Conservation (phyloP, 768 basidiomycete genomes). For the Trametes maxima region DNA sequence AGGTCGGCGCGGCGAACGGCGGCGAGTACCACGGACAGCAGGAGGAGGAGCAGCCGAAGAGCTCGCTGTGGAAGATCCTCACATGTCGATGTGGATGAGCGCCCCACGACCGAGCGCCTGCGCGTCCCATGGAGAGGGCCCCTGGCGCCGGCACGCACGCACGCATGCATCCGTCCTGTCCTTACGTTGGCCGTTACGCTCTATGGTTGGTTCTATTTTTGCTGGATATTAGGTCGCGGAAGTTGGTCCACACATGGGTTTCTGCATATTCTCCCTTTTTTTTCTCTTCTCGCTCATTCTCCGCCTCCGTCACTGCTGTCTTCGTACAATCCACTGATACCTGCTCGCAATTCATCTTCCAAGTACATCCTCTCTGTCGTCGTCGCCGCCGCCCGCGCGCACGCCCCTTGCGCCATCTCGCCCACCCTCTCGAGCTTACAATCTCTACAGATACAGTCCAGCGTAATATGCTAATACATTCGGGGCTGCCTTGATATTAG, state of each 20-base stretch:
- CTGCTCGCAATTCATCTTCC: slow-evolving; percentile 14
- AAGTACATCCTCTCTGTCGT: not conserved
- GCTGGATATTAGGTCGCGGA: slow-evolving; percentile 13
- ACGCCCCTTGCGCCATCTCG: not conserved
- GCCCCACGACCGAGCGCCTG: not conserved
- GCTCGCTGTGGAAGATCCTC: slow-evolving; percentile 64
- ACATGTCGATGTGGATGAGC: slow-evolving; percentile 76
- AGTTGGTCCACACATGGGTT: slow-evolving; percentile 7
- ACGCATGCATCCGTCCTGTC: slow-evolving; percentile 28
- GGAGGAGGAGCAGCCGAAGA: slow-evolving; percentile 55
- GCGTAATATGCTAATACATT: slow-evolving; percentile 23
- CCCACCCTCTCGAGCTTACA: slow-evolving; percentile 1
- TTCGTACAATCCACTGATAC: slow-evolving; percentile 18
- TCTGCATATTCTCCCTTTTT: not conserved
- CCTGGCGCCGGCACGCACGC: slow-evolving; percentile 16
- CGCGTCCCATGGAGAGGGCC: slow-evolving; percentile 17
- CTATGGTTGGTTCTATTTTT: slow-evolving; percentile 11
- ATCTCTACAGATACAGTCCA: slow-evolving; percentile 16
- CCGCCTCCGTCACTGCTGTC: slow-evolving; percentile 6
- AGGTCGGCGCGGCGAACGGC: slow-evolving; percentile 64
- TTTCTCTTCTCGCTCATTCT: slow-evolving; percentile 12
- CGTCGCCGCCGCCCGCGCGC: not conserved
- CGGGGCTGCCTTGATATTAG: not conserved
- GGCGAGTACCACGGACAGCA: slow-evolving; percentile 61
- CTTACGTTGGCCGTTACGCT: slow-evolving; percentile 22